Conservation (phyloP, 331 rosid genomes). For the Pyracantha coccinea region DNA sequence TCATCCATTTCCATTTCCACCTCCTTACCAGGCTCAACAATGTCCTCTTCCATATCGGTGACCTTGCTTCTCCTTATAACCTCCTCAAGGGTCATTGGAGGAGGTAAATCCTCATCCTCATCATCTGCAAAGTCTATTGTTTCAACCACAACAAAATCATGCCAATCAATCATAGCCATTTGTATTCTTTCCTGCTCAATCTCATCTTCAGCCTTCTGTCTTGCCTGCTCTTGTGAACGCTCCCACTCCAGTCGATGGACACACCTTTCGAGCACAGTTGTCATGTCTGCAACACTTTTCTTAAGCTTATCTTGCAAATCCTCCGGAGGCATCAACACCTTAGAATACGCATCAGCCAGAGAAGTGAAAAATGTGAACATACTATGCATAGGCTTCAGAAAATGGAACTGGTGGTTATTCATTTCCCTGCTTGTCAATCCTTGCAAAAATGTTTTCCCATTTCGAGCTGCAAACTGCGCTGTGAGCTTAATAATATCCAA, state of each 20-base stretch:
- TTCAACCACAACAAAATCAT: conserved; percentile 95
- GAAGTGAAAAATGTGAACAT: conserved; percentile 91
- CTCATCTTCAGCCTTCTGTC: conserved; percentile 90
- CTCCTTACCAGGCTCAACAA: conserved; percentile 71
- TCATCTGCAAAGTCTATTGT: conserved; percentile 84
- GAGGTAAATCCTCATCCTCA: conserved; percentile 92
- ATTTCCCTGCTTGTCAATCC: conserved; percentile 86
- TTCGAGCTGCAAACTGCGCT: conserved; percentile 89
- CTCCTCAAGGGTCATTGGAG: conserved; percentile 89
- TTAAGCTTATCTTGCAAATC: conserved; percentile 69
- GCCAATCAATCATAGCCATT: conserved; percentile 99
- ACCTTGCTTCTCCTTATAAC: conserved; percentile 85
- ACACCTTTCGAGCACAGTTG: conserved; percentile 81
- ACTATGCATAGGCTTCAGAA: conserved; percentile 89
- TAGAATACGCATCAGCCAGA: conserved; percentile 83
- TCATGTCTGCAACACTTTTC: conserved; percentile 74
- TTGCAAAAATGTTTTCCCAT: conserved; percentile 80
- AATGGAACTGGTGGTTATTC: conserved; percentile 84
- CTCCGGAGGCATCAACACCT: conserved; percentile 87
- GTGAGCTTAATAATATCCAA: conserved; percentile 89
- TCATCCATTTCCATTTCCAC: conserved; percentile 97
- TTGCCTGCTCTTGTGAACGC: conserved; percentile 87
- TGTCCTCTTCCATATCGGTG: conserved; percentile 58
- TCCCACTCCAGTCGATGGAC: conserved; percentile 89
- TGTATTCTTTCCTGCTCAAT: conserved; percentile 83